Base-by-base conservation (phyloP, 345 rosid species). In the Moricandia moricandioides region DNA sequence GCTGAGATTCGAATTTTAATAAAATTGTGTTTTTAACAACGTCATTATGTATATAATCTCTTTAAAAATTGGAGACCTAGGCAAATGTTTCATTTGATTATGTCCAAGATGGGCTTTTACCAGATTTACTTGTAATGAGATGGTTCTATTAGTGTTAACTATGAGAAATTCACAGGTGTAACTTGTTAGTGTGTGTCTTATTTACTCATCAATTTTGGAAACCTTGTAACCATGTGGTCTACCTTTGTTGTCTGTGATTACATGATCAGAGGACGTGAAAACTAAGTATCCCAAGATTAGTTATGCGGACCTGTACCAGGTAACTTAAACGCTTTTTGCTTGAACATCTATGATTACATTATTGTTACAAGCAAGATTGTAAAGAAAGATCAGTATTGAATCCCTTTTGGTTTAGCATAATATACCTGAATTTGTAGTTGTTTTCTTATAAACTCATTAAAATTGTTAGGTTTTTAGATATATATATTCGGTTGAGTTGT, bases 271-370 rank as follows among this genome's bases (percentile, higher is more conserved):
- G 77, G 85, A 77, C 12, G 89, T 88, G 85, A 92, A 89, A 84
- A 69, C 85, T 55, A 88, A 88, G 73, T 83, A 82, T 80, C 89
- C 88, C 1, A 90, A 85, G 71, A 84, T 92, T 66, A 84, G 89
- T 1, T 87, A 90, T 65, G 96, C 95, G 4, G 96, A 92, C 68
- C 40, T 67, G 35, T 74, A 66, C 30, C 67, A 74, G 73, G 78
- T 67, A 47, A 33, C 5, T 21, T 13, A 5, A 30, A 21, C 6
- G 21, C 16, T 7, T 0, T 29, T 63, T 37, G 1, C 33, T 26
- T 62, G 4, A 34, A 70, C 11, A 3, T 21, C 2, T 18, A 3
- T 24, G 52, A 70, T 3, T 43, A 7, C 40, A 59, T 27, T 3
- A 54, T 18, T 10, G 5, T 45, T 54, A 54, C 7, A 54, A 52